Evolutionary conservation across 2,329 filamentous ascomycete species (phyloP), one percentile per base, ranked within the genome.

Genomic region (Amesomyces nigricolor): DNA sequence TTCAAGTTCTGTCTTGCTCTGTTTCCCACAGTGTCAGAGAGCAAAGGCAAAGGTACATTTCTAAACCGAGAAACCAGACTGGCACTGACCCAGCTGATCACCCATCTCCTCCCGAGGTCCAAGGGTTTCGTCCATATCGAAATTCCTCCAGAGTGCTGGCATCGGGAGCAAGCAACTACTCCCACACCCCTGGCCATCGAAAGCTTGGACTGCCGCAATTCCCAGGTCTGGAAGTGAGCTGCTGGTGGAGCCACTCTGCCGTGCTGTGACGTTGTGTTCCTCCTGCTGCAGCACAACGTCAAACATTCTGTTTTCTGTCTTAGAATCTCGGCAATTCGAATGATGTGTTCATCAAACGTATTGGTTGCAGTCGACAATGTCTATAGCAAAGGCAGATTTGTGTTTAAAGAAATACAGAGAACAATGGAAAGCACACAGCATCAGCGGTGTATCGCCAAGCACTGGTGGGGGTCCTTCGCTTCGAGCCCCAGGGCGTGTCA

Each of bases 221-320:
- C 16, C 17, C 39, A 17, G 26, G n/a, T 53, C 46, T 54, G 43
- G 56, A 49, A 16, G 26, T 46, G 45, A 58, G 53, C 53, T 55
- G 51, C 45, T 47, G 32, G 57, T 56, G 53, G 53, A 51, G 49
- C 47, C 53, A 45, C 51, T 35, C 5, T 49, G 55, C 44, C 17
- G 32, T 38, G 53, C 43, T 51, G 57, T 59, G 57, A 59, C 57
- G 57, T 59, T 59, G 53, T 53, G 32, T 29, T 52, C 14, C 44
- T 22, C 46, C 32, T 47, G 42, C 46, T 46, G 46, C 45, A 35
- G 40, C 40, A 53, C 26, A 47, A 17, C n/a, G 3, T 49, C 47
- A 16, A 52, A 19, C 32, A 45, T 16, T 13, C 42, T 2, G 30
- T 19, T 43, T 39, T 16, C 47, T 29, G 47, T 51, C 47, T 13